Base-by-base conservation (phyloP, 768 basidiomycete genomes). In the Pisolithus tinctorius region DNA sequence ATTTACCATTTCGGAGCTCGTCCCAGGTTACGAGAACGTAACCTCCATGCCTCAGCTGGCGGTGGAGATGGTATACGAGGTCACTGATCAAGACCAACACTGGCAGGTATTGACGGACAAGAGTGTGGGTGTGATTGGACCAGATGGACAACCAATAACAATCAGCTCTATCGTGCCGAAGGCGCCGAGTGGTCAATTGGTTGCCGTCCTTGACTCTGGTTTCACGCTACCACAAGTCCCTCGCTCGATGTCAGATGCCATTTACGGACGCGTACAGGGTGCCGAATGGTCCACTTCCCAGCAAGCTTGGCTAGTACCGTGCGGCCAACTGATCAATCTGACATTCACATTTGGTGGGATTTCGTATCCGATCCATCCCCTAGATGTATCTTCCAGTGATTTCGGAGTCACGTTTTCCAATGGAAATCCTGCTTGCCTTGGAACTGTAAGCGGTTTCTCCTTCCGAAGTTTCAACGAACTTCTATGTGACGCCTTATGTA, bases 71-170 rank as follows among this genome's bases (percentile, higher is more conserved):
- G 84, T 89, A 34, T 79, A 80, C 58, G 71, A 69, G 51, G 65
- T 85, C 39, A 69, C 84, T 29, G 65, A 79, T 62, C 71, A 75
- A 48, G 84, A 88, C 59, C 88, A 90, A 68, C 88, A 91, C 65
- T 91, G 88, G 88, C 86, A 88, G 59, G 73, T 81, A 11, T 65
- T 83, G 49, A 82, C 84, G 0, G 86, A 90, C 68, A 74, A 77
- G 55, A 60, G 78, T 49, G 67, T 71, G 42, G 86, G 84, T 25
- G 79, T 91, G 44, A 82, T 86, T 55, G 88, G 88, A 6, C 88
- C 88, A 0, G 88, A 89, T 59, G 86, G 87, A 23, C 69, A 77
- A 23, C 65, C 78, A 10, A 83, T 91, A 53, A 55, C 70, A 23
- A 67, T 81, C 49, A 67, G 78, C 13, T 86, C 86, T 4, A 83